Conservation (phyloP, 2,329 filamentous ascomycete species). For the Cercospora sojina region DNA sequence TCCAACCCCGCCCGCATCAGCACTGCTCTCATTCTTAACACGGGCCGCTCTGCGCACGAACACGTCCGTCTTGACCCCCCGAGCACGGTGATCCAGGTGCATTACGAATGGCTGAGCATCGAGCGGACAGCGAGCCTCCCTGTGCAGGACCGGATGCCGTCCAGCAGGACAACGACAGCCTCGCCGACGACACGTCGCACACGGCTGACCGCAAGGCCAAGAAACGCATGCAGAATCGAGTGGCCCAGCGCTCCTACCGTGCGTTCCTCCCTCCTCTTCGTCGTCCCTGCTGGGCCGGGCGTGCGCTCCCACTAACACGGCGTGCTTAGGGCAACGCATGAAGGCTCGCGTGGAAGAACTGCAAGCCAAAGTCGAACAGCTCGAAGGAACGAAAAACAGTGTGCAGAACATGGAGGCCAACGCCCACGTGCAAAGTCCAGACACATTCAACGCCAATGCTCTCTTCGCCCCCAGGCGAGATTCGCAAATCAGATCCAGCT, state of each 20-base stretch:
- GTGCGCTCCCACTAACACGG: not conserved
- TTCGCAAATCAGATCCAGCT: not conserved
- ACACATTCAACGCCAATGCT: not conserved
- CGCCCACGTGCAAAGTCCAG: not conserved
- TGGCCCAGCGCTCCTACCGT: constrained; percentile 11
- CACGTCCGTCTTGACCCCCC: not conserved
- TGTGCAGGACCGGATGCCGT: not conserved
- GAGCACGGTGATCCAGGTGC: not conserved
- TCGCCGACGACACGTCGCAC: constrained; percentile 4
- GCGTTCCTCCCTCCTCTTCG: not conserved
- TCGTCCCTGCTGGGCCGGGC: not conserved
- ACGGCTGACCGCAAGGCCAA: constrained; percentile 6
- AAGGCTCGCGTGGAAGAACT: constrained; percentile 10
- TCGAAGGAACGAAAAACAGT: constrained; percentile 3
- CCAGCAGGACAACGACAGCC: not conserved
- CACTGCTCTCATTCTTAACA: not conserved
- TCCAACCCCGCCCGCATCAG: not conserved
- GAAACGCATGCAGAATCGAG: constrained; percentile 11
- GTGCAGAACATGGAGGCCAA: not conserved
- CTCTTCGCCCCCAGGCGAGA: not conserved
- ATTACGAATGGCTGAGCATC: not conserved
- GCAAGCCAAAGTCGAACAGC: constrained; percentile 5
- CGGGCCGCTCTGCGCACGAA: not conserved
- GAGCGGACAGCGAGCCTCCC: constrained; percentile 4
- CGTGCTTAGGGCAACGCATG: constrained; percentile 4